Evolutionary conservation across 148 eudicot genomes (phyloP).

Genomic region (Oxyria digyna): DNA sequence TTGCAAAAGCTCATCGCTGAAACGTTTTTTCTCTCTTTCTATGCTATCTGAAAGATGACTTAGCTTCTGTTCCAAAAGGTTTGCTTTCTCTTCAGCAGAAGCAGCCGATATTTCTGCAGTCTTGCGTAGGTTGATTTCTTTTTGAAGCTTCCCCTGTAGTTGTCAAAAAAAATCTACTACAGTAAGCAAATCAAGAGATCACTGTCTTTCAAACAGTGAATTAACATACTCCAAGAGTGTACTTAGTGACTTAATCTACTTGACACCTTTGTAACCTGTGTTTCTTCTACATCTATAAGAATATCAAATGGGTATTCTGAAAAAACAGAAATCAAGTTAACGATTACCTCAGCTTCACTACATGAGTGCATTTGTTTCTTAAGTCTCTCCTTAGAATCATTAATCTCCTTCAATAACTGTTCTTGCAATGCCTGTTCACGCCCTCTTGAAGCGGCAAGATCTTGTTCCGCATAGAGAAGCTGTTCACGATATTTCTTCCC

Average conservation of each 20-base stretch:
- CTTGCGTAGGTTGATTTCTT: conserved; percentile 55
- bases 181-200: neutral
- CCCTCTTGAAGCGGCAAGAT: conserved; percentile 89
- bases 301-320: neutral
- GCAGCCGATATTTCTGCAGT: conserved; percentile 61
- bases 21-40: conserved; percentile 52
- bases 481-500: conserved; percentile 59
- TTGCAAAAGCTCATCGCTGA: conserved; percentile 55
- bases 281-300: neutral
- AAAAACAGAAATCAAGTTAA: neutral
- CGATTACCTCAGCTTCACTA: conserved; percentile 61
- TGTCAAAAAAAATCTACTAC: neutral
- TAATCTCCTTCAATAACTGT: conserved; percentile 67
- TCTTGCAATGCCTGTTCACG: conserved; percentile 81
- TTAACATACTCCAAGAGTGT: neutral
- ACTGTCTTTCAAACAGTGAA: neutral
- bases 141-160: conserved; percentile 52
- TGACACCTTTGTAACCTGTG: neutral
- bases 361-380: conserved; percentile 55
- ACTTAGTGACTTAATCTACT: neutral
- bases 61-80: conserved; percentile 43
- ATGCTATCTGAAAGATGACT: conserved; percentile 38
- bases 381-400: conserved; percentile 57
- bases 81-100: conserved; percentile 65
- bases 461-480: conserved; percentile 66